Base-by-base conservation (phyloP, 495 filamentous ascomycete genomes). In the Bryoglossum gracile region DNA sequence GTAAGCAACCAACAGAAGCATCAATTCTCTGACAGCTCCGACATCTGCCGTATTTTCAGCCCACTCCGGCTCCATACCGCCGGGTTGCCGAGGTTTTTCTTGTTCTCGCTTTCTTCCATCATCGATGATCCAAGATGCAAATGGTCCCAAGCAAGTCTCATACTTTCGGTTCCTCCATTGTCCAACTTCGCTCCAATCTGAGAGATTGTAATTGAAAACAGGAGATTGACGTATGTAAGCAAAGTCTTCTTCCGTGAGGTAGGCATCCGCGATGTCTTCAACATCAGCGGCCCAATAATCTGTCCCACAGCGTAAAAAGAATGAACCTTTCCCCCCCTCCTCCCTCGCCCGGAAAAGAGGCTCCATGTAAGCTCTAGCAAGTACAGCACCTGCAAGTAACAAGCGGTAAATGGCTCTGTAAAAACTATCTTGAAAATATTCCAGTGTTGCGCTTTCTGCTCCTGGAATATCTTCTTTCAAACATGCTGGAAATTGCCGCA, bases 281-380 rank as follows among this genome's bases (percentile, higher is more conserved):
- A 37, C 21, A 14, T 41, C 3, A 1, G 40, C 46, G 10, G 4
- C 13, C 14, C 23, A 49, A 9, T 41, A 30, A 2, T 22, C 22
- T 19, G 2, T 3, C 24, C 35, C 17, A 14, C n/a, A 17, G n/a
- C 48, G 38, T 13, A 22, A 6, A 30, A 44, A 28, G 30, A 44
- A 51, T 14, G 4, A 32, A 38, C n/a, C 19, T 13, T 38, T 36
- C 10, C 25, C 46, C 1, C 23, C 36, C 33, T 51, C 41, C 17
- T 43, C 48, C 48, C 48, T 51, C 3, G 48, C 48, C 25, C 24
- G 39, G 40, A 51, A 51, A 19, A 51, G 41, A n/a, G 48, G 48
- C 23, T 5, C 41, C 39, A 44, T 51, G 17, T 51, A 51, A 43
- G 33, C 39, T 44, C 40, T 44, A 51, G 48, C 30, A 44, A 44